Evolutionary conservation across 352 stramenopile species (phyloP), one percentile per base, ranked within the genome.

Genomic region (Globisporangium ultimum): DNA sequence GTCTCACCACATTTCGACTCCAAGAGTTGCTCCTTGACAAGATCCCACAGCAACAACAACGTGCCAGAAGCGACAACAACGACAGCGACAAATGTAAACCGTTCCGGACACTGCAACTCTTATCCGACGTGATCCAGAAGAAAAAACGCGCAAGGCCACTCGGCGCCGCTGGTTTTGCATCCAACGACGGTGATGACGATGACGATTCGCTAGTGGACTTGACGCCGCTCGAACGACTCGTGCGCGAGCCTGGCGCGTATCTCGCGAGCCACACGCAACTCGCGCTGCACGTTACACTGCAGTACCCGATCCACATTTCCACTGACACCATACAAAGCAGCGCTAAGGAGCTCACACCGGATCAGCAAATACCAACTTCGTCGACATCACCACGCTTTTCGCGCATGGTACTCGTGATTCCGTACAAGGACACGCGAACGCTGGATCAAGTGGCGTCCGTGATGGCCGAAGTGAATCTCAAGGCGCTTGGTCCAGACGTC

Each of bases 321-420:
- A 14, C 13, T 17, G 34, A 24, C 17, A 38, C 46, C 38, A 40
- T 18, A 11, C 40, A 24, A 9, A 55, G 14, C 63, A 53, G 45
- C 12, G n/a, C 43, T 20, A 24, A 10, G 21, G 34, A 15, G 21
- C 49, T n/a, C 22, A 34, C 14, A 34, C 21, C 49, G 50, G 18
- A 18, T 28, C 5, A 24, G 13, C 22, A 38, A 38, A 43, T 8
- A 53, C 21, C 21, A 55, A 61, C 3, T 47, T 41, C 28, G 38
- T 14, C 36, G 9, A n/a, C 62, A 3, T 55, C 67, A 3, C 32
- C 49, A 1, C 21, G 28, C 50, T 97, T 96, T 52, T 77, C 78
- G 28, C 69, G 88, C 14, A 78, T 93, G 40, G 83, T 96, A 8
- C 53, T 97, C 52, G 76, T 97, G 9, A 84, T 96, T 34, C 83